These are phyloP conservation scores for Laetiporus sulphureus DNA, from an alignment of 1,284 basidiomycete genomes.

Conservation along the genomic window DNA sequence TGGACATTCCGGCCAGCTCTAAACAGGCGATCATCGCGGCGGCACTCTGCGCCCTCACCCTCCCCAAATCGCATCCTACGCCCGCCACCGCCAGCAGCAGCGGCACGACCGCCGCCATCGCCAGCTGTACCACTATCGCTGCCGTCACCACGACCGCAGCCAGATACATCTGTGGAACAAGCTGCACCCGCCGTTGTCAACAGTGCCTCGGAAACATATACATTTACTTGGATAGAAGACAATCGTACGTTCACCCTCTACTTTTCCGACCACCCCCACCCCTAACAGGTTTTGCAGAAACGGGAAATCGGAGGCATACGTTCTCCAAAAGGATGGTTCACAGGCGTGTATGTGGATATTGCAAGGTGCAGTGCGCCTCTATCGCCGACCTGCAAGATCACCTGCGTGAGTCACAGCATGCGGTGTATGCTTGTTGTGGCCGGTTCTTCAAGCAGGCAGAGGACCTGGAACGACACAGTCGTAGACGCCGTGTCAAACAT, in stretches of 20 bases:
- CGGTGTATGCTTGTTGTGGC: constrained; percentile 34
- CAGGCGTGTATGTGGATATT: constrained; percentile 31
- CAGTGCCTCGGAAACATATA: neutral
- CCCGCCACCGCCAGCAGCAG: no score
- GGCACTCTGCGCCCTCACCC: no score
- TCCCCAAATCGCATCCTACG: no score
- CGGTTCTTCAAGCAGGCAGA: constrained; percentile 30
- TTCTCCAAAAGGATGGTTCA: constrained; percentile 28
- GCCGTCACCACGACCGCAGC: neutral
- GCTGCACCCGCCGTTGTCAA: neutral
- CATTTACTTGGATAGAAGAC: constrained; percentile 30
- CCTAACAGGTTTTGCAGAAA: neutral
- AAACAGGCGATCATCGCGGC: no score
- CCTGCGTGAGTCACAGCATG: constrained; percentile 28
- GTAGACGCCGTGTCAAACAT: neutral
- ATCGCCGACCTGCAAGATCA: constrained; percentile 32
- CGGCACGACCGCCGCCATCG: no score
- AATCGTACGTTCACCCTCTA: constrained; percentile 20
- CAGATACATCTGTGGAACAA: neutral
- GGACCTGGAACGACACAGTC: constrained; percentile 29
- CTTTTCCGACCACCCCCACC: neutral
- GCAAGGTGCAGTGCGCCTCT: constrained; percentile 26
- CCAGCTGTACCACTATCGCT: neutral
- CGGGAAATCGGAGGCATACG: constrained; percentile 19
- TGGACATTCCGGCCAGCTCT: no score